Evolutionary conservation across 768 basidiomycete genomes (phyloP), one percentile per base, ranked within the genome.

Genomic region (Candolleomyces efflorescens): DNA sequence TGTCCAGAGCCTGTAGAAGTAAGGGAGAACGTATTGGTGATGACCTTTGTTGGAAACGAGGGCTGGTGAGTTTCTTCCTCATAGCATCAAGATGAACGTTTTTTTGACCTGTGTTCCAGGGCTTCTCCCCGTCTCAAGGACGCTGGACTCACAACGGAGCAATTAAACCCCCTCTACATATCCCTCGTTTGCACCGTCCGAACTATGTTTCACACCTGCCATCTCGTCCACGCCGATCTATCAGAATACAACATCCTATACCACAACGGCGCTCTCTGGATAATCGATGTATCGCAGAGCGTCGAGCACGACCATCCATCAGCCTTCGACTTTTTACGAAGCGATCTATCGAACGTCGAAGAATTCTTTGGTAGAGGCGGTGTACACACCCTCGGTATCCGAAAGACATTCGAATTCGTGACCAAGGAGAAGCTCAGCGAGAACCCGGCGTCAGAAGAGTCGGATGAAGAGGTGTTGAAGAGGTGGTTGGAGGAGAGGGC

Each of bases 211-310:
- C 89, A 93, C 63, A 79, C 79, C 43, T 98, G 97, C 82, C 89
- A 85, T 58, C 85, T 99, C 58, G 96, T 99, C 0, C 97, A 99
- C 66, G 97, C 96, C 50, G 97, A 99, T 78, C 81, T 99, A 53
- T 94, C 92, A 55, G 97, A 99, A 70, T 99, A 99, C 82, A 99
- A 99, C 69, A 86, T 99, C 64, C 81, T 99, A 67, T 96, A 85
- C 66, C 90, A 93, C 71, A 75, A 84, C 49, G 78, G 73, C 1
- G 92, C 93, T 65, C 80, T 97, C 17, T 94, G 84, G 72, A 88
- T 98, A 64, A 98, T 99, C 73, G 97, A 99, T 70, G 97, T 99
- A 58, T 97, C 95, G 1, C 97, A 99, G 69, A 95, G 93, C 61
- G 95, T 99, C 37, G 97, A 99, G 65, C 95, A 98, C 67, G 96